These are phyloP conservation scores for Picea sitchensis DNA, from an alignment of 75 land plant genomes.

Conservation along the genomic window DNA sequence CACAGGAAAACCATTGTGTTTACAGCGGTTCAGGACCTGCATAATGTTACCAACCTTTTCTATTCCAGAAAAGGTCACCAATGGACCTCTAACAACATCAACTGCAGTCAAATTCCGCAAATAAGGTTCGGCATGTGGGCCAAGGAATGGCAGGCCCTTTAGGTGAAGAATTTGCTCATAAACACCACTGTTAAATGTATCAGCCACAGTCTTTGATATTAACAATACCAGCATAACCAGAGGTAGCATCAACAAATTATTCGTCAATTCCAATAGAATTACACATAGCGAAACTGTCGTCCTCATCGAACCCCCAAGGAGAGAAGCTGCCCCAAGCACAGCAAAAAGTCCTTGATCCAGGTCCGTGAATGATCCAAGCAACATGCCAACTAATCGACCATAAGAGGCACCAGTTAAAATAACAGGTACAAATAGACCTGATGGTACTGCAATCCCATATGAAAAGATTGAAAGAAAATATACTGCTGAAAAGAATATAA, in stretches of 20 bases:
- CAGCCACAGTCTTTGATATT: constrained; percentile 47
- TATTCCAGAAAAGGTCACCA: constrained; percentile 24
- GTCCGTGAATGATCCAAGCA: constrained; percentile 15
- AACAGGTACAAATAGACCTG: constrained; percentile 65
- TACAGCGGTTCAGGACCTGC: constrained; percentile 24
- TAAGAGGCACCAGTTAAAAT: constrained; percentile 49
- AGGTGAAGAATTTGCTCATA: constrained; percentile 36
- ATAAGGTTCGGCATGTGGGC: constrained; percentile 43
- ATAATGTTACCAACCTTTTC: constrained; percentile 42
- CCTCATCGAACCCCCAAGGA: constrained; percentile 57
- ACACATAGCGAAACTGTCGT: constrained; percentile 54
- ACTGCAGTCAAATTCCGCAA: constrained; percentile 41
- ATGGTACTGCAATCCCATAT: constrained; percentile 77
- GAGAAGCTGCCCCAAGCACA: constrained; percentile 47
- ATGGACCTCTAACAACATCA: constrained; percentile 34
- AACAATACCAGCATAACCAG: constrained; percentile 52
- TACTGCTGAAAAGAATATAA: constrained; percentile 46
- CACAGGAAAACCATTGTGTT: constrained; percentile 49
- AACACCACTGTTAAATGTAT: constrained; percentile 31
- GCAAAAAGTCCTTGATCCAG: constrained; percentile 41
- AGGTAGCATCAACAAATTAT: constrained; percentile 43
- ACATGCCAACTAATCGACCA: constrained; percentile 36
- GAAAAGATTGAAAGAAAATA: constrained; percentile 61
- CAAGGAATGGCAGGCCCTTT: constrained; percentile 52
- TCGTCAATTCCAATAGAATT: constrained; percentile 41